A percentile compares a stretch with the other conserved stretches of the same genome.
These are phyloP conservation scores for Mycena floridula DNA, from an alignment of 768 basidiomycete species.

Conservation along the genomic window DNA sequence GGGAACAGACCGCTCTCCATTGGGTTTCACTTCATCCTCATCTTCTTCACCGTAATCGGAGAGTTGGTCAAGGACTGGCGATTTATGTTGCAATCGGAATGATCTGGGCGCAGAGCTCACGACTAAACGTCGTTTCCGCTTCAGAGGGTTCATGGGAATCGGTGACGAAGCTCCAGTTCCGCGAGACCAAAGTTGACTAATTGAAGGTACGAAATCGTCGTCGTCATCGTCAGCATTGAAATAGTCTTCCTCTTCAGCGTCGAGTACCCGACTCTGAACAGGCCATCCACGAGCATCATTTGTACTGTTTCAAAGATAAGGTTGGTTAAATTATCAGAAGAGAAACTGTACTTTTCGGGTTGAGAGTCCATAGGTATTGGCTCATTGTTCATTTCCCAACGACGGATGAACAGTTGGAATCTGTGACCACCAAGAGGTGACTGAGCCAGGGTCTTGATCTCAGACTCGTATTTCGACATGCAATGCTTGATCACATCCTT, in stretches of 20 bases:
- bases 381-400: slow-evolving; percentile 92
- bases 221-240: slow-evolving; percentile 90
- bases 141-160: slow-evolving; percentile 34
- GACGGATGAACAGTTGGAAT: slow-evolving; percentile 66
- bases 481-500: slow-evolving; percentile 80
- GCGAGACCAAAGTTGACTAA: slow-evolving; percentile 31
- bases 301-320: slow-evolving; percentile 24
- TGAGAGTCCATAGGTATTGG: slow-evolving; percentile 52
- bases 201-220: slow-evolving; percentile 33
- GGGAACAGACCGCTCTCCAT: background rate
- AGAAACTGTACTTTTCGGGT: slow-evolving; percentile 38
- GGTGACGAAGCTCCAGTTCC: slow-evolving; percentile 25
- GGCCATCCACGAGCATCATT: slow-evolving; percentile 36
- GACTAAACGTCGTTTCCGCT: slow-evolving; percentile 52
- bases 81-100: slow-evolving; percentile 39
- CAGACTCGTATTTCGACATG: slow-evolving; percentile 69
- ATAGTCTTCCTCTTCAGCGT: slow-evolving; percentile 86
- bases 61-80: slow-evolving; percentile 52
- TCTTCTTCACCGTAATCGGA: slow-evolving; percentile 79
- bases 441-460: slow-evolving; percentile 58
- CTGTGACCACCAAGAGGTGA: slow-evolving; percentile 56
- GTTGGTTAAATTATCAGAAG: slow-evolving; percentile 7
- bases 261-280: slow-evolving; percentile 43
- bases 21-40: slow-evolving; percentile 32
- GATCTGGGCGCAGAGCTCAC: slow-evolving; percentile 37